These are phyloP conservation scores for Dioscorea cayenensis DNA, from an alignment of 116 monocot genomes.

Conservation along the genomic window DNA sequence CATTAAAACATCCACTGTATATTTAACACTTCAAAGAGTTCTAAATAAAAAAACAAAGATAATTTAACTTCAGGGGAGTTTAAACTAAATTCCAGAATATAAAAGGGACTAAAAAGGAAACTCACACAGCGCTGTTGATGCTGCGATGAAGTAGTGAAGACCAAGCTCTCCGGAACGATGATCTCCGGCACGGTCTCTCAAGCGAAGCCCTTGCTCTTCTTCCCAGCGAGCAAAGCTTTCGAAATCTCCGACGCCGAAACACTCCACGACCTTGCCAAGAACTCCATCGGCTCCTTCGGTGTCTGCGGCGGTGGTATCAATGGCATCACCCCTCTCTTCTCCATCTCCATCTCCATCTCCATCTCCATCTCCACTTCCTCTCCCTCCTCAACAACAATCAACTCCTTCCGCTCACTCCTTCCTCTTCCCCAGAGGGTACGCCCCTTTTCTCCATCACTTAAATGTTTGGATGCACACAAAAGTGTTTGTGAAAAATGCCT, in stretches of 20 bases:
- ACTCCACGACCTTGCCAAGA: constrained; percentile 75
- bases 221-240: constrained; percentile 44
- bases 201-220: constrained; percentile 25
- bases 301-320: constrained; percentile 61
- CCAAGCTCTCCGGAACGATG: constrained; percentile 2
- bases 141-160: too few species aligned
- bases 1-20: too few species aligned
- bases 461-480: neutral
- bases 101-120: too few species aligned
- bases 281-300: constrained; percentile 82
- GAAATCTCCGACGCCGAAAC: constrained; percentile 81
- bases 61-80: too few species aligned
- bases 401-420: neutral
- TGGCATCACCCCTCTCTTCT: neutral
- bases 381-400: neutral
- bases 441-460: neutral
- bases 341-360: neutral
- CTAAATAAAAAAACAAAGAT: too few species aligned
- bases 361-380: neutral
- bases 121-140: too few species aligned
- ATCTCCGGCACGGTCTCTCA: constrained; percentile 32
- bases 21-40: too few species aligned
- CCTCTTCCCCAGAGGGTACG: neutral
- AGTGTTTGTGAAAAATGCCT: neutral
- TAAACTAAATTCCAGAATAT: too few species aligned